These are phyloP conservation scores for Penicillium sp. DNA, from an alignment of 2,329 filamentous ascomycete species.

Conservation along the genomic window DNA sequence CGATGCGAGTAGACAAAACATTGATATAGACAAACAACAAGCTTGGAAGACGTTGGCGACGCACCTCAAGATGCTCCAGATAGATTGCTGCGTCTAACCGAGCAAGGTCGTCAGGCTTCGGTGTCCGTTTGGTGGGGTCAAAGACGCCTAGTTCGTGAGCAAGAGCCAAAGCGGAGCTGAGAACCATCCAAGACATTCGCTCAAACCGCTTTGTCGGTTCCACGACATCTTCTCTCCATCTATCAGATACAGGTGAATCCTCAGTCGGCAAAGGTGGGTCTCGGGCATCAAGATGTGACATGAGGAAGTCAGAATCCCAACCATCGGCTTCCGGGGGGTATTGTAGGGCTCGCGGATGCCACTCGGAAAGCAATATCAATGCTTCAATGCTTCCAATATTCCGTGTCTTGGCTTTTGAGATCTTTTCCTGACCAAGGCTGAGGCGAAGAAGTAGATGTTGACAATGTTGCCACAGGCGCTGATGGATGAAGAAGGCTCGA, in stretches of 20 bases:
- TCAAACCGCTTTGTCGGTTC: constrained; percentile 53
- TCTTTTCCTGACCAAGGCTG: constrained; percentile 53
- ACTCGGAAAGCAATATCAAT: constrained; percentile 52
- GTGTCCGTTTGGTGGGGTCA: constrained; percentile 32
- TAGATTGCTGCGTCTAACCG: constrained; percentile 15
- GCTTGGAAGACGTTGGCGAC: constrained; percentile 31
- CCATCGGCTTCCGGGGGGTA: constrained; percentile 53
- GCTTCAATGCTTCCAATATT: constrained; percentile 53
- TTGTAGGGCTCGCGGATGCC: constrained; percentile 53
- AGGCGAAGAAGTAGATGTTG: constrained; percentile 52
- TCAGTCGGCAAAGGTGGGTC: constrained; percentile 34
- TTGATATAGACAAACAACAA: constrained; percentile 46
- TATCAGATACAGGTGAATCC: constrained; percentile 32
- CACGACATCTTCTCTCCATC: constrained; percentile 53
- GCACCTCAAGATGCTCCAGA: constrained; percentile 21
- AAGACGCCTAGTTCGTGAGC: constrained; percentile 52
- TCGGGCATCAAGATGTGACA: constrained; percentile 41
- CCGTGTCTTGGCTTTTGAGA: constrained; percentile 47
- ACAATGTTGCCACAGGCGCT: constrained; percentile 53
- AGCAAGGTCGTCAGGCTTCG: constrained; percentile 14
- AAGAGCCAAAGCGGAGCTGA: constrained; percentile 51
- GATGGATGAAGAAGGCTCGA: constrained; percentile 50
- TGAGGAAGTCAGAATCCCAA: constrained; percentile 52
- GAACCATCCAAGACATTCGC: constrained; percentile 58
- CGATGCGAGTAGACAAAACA: constrained; percentile 48